Conservation (phyloP, 2,329 filamentous ascomycete species). For the Seiridium cupressi region DNA sequence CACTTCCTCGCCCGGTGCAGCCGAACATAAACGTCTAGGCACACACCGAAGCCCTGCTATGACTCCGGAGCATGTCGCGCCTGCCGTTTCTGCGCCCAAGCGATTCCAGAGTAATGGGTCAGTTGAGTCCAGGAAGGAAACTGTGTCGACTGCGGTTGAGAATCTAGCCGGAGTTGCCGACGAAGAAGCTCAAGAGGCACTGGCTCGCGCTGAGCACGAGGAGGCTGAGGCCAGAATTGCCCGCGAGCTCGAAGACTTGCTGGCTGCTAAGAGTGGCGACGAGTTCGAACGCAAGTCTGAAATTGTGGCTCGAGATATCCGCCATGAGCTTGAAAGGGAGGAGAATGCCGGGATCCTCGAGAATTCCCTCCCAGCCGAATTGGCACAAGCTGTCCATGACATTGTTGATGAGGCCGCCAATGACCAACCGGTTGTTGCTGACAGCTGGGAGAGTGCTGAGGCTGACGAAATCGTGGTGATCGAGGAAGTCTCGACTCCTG, state of each 20-base stretch:
- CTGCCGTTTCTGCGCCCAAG: conserved; percentile 24
- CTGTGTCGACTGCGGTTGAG: conserved; percentile 68
- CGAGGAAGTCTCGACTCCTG: conserved; percentile 64
- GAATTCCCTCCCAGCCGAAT: conserved; percentile 45
- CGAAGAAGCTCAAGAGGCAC: conserved; percentile 60
- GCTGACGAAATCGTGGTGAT: conserved; percentile 64
- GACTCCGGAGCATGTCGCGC: conserved; percentile 39
- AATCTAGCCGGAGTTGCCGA: conserved; percentile 58
- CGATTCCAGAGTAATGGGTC: conserved; percentile 11
- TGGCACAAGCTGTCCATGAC: conserved; percentile 47
- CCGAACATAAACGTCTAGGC: conserved; percentile 34
- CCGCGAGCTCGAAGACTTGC: conserved; percentile 47
- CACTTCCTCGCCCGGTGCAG: conserved; percentile 35
- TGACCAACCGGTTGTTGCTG: conserved; percentile 64
- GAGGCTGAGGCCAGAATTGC: conserved; percentile 47
- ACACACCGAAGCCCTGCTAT: conserved; percentile 39
- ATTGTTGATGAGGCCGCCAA: conserved; percentile 57
- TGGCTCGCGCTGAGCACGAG: conserved; percentile 54
- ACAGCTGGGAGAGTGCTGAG: conserved; percentile 89
- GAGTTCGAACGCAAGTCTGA: conserved; percentile 52
- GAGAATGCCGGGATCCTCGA: conserved; percentile 54
- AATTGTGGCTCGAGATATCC: conserved; percentile 44
- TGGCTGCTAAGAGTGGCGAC: conserved; percentile 49
- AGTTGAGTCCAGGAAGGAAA: conserved; percentile 51
- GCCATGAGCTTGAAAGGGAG: conserved; percentile 54